Evolutionary conservation across 495 filamentous ascomycete species (phyloP).

Genomic region (Daldinia childiae): DNA sequence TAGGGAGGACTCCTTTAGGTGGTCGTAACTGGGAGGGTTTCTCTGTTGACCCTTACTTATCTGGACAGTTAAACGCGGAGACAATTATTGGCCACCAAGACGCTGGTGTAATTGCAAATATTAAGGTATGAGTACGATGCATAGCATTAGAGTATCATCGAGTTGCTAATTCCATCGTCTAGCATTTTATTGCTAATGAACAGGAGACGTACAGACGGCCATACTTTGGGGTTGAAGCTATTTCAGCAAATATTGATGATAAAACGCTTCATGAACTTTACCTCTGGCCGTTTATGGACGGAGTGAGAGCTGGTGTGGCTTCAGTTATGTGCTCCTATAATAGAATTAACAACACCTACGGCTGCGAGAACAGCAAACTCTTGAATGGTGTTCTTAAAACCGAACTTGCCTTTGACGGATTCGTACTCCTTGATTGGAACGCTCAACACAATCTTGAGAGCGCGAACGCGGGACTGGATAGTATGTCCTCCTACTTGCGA

Average conservation of each 20-base stretch:
- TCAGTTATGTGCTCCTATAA: slow-evolving; percentile 78
- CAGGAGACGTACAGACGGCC: slow-evolving; percentile 72
- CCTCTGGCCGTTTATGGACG: slow-evolving; percentile 75
- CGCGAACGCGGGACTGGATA: slow-evolving; percentile 67
- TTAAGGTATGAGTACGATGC: slow-evolving; percentile 52
- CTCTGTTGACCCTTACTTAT: slow-evolving; percentile 59
- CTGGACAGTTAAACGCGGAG: slow-evolving; percentile 56
- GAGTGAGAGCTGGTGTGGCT: slow-evolving; percentile 66
- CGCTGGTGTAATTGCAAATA: slow-evolving; percentile 63
- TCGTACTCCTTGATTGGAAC: slow-evolving; percentile 72
- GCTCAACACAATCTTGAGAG: slow-evolving; percentile 66
- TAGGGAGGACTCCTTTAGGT: slow-evolving; percentile 59
- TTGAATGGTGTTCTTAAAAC: slow-evolving; percentile 71
- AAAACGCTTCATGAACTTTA: slow-evolving; percentile 76
- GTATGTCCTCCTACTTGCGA: neutral
- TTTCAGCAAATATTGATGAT: slow-evolving; percentile 72
- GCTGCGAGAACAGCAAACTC: slow-evolving; percentile 69
- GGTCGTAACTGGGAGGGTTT: slow-evolving; percentile 69
- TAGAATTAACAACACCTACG: slow-evolving; percentile 70
- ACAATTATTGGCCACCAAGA: slow-evolving; percentile 61
- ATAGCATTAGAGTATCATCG: neutral
- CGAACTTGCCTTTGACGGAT: slow-evolving; percentile 73
- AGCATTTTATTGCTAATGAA: slow-evolving; percentile 72
- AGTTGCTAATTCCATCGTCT: slow-evolving; percentile 3
- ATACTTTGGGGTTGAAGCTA: slow-evolving; percentile 55